These are phyloP conservation scores for Lachancea nothofagi DNA, from an alignment of 805 yeast genomes.

Conservation along the genomic window DNA sequence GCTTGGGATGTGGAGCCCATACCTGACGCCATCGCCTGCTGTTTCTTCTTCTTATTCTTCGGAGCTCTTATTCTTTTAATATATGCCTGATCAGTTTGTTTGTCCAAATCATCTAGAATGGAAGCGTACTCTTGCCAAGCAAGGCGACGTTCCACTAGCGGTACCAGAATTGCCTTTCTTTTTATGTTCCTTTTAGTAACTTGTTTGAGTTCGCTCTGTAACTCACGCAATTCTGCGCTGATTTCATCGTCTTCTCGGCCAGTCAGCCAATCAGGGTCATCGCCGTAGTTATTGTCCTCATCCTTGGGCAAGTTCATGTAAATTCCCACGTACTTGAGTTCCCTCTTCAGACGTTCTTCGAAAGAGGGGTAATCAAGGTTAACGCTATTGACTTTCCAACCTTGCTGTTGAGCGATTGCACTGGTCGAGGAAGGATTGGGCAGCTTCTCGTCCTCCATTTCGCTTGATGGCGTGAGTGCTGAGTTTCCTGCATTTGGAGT, in stretches of 20 bases:
- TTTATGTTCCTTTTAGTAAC: slow-evolving; percentile 59
- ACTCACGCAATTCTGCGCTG: slow-evolving; percentile 68
- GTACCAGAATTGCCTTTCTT: slow-evolving; percentile 59
- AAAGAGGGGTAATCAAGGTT: slow-evolving; percentile 68
- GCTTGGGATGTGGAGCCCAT: slow-evolving; percentile 29
- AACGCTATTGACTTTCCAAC: slow-evolving; percentile 42
- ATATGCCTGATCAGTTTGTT: slow-evolving; percentile 94
- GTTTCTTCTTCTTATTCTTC: slow-evolving; percentile 40
- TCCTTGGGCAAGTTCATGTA: slow-evolving; percentile 51
- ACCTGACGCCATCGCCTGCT: slow-evolving; percentile 18
- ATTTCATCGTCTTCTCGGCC: slow-evolving; percentile 92
- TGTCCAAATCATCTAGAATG: slow-evolving; percentile 87
- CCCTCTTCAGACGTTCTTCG: slow-evolving; percentile 84
- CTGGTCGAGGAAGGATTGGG: slow-evolving; percentile 24
- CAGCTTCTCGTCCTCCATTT: slow-evolving; percentile 11
- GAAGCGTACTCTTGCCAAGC: slow-evolving; percentile 94
- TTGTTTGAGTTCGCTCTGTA: slow-evolving; percentile 63
- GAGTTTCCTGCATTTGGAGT: slow-evolving; percentile 16
- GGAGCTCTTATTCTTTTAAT: slow-evolving; percentile 74
- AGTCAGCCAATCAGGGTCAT: slow-evolving; percentile 56
- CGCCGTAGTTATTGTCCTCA: slow-evolving; percentile 26
- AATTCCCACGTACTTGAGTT: slow-evolving; percentile 84
- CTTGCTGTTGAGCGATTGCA: slow-evolving; percentile 39
- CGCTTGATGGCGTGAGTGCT: slow-evolving; percentile 21
- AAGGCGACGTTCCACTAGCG: slow-evolving; percentile 76